These are phyloP conservation scores for Lithohypha guttulata DNA, from an alignment of 2,329 filamentous ascomycete genomes.

Conservation along the genomic window DNA sequence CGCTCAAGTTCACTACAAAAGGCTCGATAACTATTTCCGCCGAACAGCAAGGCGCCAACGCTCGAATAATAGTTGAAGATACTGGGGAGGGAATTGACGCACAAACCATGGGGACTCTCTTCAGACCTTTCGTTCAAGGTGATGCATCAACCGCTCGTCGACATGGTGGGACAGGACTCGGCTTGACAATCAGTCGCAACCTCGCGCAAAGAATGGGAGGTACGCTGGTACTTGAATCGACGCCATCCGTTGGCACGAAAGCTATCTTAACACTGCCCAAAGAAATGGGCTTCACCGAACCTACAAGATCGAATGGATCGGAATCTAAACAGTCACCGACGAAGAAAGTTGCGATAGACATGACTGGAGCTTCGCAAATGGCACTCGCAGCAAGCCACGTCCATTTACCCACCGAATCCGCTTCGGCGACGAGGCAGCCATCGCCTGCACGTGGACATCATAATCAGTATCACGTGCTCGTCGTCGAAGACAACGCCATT, in stretches of 20 bases:
- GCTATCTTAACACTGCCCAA: constrained; percentile 22
- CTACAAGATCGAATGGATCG: constrained; percentile 31
- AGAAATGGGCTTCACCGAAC: constrained; percentile 25
- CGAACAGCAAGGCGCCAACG: not conserved
- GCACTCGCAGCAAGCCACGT: not conserved
- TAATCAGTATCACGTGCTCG: constrained; percentile 19
- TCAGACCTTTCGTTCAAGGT: constrained; percentile 47
- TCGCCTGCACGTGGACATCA: no score
- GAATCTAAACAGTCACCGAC: not conserved
- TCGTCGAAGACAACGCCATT: constrained; percentile 35
- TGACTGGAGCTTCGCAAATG: no score
- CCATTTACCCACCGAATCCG: not conserved
- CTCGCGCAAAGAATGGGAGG: constrained; percentile 48
- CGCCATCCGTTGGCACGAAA: constrained; percentile 24
- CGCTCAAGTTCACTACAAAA: constrained; percentile 30
- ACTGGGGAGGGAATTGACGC: constrained; percentile 45
- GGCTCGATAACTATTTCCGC: constrained; percentile 3
- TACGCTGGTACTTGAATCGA: constrained; percentile 33
- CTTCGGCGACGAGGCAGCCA: no score
- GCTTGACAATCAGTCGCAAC: constrained; percentile 48
- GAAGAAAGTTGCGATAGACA: not conserved
- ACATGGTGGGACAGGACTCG: constrained; percentile 47
- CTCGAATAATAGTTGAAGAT: constrained; percentile 25
- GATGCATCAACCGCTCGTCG: constrained; percentile 43
- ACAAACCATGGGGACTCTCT: constrained; percentile 38